A percentile compares a stretch with the other conserved stretches of the same genome.
Conservation (phyloP, 805 yeast species). For the Saccharomyces mikatae region DNA sequence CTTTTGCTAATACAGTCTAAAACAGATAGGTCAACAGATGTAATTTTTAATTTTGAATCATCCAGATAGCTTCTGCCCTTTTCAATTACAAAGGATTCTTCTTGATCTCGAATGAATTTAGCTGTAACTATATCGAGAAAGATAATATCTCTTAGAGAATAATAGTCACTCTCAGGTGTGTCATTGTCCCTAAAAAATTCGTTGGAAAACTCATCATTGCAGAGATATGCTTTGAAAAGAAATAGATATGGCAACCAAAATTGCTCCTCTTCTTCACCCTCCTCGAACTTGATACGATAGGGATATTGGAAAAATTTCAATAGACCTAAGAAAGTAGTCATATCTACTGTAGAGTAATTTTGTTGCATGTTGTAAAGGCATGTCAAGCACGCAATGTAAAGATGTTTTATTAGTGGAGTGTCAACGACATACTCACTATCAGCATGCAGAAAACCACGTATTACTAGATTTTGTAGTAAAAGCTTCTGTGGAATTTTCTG, state of each 20-base stretch:
- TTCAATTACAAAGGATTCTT: conserved; percentile 2
- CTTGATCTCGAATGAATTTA: conserved; percentile 10
- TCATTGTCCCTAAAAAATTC: conserved; percentile 16
- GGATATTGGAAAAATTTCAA: conserved; percentile 20
- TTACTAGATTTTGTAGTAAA: conserved; percentile 12
- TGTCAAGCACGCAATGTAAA: conserved; percentile 13
- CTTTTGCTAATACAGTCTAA: conserved; percentile 26
- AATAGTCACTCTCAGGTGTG: background rate
- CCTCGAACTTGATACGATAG: conserved; percentile 2
- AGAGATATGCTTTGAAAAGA: conserved; percentile 16
- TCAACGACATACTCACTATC: conserved; percentile 16
- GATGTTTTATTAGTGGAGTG: conserved; percentile 4
- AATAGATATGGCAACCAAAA: conserved; percentile 15
- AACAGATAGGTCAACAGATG: conserved; percentile 14
- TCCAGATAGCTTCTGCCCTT: background rate
- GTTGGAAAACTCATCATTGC: conserved; percentile 20
- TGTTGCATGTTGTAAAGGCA: conserved; percentile 22
- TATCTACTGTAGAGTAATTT: conserved; percentile 13
- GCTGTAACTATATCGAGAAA: conserved; percentile 14
- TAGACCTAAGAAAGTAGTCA: conserved; percentile 10
- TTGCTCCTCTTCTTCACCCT: conserved; percentile 4
- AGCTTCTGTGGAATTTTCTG: conserved; percentile 24
- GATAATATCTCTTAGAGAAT: conserved; percentile 4
- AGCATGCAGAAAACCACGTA: conserved; percentile 1
- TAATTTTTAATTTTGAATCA: conserved; percentile 3